Percentiles rank a stretch among this genome's conserved stretches.
Evolutionary conservation across 768 basidiomycete species (phyloP).

Genomic region (Tremella yokohamensis): DNA sequence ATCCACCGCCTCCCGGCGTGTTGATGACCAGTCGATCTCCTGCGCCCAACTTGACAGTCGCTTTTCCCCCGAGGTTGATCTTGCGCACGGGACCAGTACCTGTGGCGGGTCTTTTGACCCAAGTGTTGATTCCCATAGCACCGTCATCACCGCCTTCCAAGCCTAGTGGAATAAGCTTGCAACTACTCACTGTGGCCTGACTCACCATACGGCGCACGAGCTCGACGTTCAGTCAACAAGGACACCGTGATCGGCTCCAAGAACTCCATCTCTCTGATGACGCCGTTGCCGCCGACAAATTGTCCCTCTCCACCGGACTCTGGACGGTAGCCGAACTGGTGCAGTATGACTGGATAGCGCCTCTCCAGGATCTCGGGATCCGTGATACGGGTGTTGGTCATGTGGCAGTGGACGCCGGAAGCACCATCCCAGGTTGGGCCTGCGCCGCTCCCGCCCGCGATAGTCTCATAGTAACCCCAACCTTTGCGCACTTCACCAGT

Average conservation of each 20-base stretch:
- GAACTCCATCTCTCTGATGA: constrained; percentile 32
- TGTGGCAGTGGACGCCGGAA: constrained; percentile 14
- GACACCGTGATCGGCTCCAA: constrained; percentile 22
- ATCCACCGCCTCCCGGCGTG: constrained; percentile 37
- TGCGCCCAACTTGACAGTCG: constrained; percentile 7
- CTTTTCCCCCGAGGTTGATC: constrained; percentile 36
- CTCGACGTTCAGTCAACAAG: constrained; percentile 29
- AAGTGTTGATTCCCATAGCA: constrained; percentile 13
- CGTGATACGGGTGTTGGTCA: constrained; percentile 22
- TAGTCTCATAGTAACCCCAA: not conserved
- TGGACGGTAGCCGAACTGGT: constrained; percentile 16
- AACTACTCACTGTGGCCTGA: too few relatives aligned
- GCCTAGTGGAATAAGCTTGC: too few relatives aligned
- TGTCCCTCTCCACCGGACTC: constrained; percentile 16
- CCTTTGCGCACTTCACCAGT: not conserved
- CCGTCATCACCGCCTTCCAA: constrained; percentile 10
- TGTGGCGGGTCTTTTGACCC: constrained; percentile 13
- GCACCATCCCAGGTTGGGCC: constrained; percentile 14
- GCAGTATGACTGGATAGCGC: constrained; percentile 14
- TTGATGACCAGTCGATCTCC: constrained; percentile 2
- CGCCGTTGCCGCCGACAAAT: constrained; percentile 12
- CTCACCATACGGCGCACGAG: constrained; percentile 25
- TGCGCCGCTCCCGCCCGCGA: constrained; percentile 15
- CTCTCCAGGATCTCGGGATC: constrained; percentile 18
- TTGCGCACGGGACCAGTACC: not conserved